These are phyloP conservation scores for Neurospora sp. DNA, from an alignment of 495 filamentous ascomycete genomes.

Conservation along the genomic window DNA sequence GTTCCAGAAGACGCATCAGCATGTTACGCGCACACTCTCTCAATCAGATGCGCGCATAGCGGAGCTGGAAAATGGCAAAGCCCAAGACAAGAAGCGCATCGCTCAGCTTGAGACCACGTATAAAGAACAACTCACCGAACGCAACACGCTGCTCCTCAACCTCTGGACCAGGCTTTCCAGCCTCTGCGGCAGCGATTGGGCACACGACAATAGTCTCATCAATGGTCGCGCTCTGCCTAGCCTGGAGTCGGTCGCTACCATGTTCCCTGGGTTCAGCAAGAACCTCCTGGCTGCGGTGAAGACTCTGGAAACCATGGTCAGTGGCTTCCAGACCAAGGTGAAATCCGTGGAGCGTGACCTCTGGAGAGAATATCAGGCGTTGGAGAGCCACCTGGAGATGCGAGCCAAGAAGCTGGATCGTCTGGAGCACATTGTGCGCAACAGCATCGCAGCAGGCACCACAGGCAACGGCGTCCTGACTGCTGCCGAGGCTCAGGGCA, in stretches of 20 bases:
- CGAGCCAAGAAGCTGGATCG: constrained; percentile 81
- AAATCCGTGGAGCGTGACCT: constrained; percentile 78
- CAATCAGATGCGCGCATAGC: constrained; percentile 73
- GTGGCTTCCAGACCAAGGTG: constrained; percentile 71
- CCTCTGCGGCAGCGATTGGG: constrained; percentile 88
- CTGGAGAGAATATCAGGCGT: constrained; percentile 77
- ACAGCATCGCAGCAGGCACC: constrained; percentile 34
- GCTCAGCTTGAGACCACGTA: constrained; percentile 63
- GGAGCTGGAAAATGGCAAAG: constrained; percentile 69
- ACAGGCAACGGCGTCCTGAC: constrained; percentile 19
- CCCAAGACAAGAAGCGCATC: constrained; percentile 64
- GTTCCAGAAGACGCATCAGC: constrained; percentile 74
- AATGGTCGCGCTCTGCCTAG: constrained; percentile 72
- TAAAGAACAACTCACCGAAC: constrained; percentile 78
- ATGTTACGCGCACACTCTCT: constrained; percentile 67
- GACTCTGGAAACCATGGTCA: constrained; percentile 71
- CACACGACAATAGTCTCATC: constrained; percentile 78
- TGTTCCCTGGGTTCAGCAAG: constrained; percentile 75
- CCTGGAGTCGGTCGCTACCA: constrained; percentile 68
- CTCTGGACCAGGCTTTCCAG: constrained; percentile 81
- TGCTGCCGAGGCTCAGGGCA: constrained; percentile 32
- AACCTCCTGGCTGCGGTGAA: constrained; percentile 83
- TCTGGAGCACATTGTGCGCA: constrained; percentile 63
- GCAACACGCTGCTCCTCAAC: constrained; percentile 74
- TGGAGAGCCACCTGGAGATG: constrained; percentile 70